Conservation (phyloP, 805 yeast species). For the Clavispora vitiphila region DNA sequence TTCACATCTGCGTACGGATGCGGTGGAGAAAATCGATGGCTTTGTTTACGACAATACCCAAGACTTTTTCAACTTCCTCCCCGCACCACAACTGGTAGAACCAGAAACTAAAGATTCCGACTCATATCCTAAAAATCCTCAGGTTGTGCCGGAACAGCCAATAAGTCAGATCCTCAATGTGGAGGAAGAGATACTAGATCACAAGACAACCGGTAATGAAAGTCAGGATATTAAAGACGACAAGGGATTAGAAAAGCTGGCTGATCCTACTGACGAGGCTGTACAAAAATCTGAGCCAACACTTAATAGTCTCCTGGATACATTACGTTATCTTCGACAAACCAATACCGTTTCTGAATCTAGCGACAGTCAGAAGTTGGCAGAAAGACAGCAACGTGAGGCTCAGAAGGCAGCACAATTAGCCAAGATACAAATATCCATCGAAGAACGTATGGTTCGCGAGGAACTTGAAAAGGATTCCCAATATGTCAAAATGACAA, state of each 20-base stretch:
- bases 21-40: constrained; percentile 12
- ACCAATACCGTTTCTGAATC: not conserved
- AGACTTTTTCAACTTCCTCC: constrained; percentile 32
- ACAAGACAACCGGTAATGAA: too few relatives aligned
- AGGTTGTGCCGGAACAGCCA: too few relatives aligned
- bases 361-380: constrained; percentile 1
- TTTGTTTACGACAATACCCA: constrained; percentile 32
- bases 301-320: constrained; percentile 9
- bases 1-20: constrained; percentile 15
- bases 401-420: constrained; percentile 26
- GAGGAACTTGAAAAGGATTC: constrained; percentile 26
- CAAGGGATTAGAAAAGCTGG: not conserved
- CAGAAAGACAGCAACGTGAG: constrained; percentile 15
- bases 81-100: not conserved
- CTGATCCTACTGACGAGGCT: not conserved
- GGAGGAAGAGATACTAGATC: too few relatives aligned
- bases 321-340: constrained; percentile 12
- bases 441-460: constrained; percentile 29
- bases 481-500: constrained; percentile 20
- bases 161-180: too few relatives aligned
- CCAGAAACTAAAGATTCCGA: not conserved
- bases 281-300: not conserved
- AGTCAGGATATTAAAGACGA: not conserved
- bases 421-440: constrained; percentile 22
- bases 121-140: too few relatives aligned